Base-by-base conservation (phyloP, 1,284 basidiomycete genomes). In the Microbotryum intermedium region DNA sequence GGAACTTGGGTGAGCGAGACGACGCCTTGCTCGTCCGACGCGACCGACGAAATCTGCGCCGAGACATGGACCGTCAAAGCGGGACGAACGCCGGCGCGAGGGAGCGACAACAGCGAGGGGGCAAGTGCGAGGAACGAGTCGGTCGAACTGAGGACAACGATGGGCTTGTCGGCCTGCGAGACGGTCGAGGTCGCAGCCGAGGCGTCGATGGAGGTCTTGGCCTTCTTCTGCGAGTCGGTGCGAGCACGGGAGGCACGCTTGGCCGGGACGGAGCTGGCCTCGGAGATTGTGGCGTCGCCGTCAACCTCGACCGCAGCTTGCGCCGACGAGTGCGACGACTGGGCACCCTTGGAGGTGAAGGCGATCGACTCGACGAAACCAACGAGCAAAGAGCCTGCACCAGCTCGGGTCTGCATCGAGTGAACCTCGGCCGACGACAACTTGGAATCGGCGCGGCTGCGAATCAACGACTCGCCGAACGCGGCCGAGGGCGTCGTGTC, bases 321-420 rank as follows among this genome's bases (percentile, higher is more conserved):
- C 78, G 64, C 85, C 34, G 34, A 13, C 13, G 34, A 34, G 34
- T 9, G 18, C 84, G 67, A 80, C 79, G 73, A 85, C 87, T n/a
- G 85, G 82, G 25, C 83, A 66, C 88, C 83, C 70, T 75, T 75
- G 10, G 84, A 86, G 11, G 69, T 58, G 64, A 61, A 61, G 21
- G 66, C 66, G 48, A 73, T 67, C 7, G 55, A 54, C 56, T 66
- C 59, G 54, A 91, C 78, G 63, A 89, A 82, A 20, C 91, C 91
- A 45, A 89, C 83, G 62, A 95, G 78, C 70, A 83, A 83, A 58
- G 90, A 76, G 20, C 91, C 91, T 23, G 91, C 90, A 52, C 91
- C 91, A 20, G 85, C 80, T 60, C 91, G 81, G n/a, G 88, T 90
- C 77, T 94, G 90, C 57, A 92, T 78, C 21, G 29, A 49, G 29